These are phyloP conservation scores for Zychaea mexicana DNA, from an alignment of 371 early-diverging fungal species.

Conservation along the genomic window DNA sequence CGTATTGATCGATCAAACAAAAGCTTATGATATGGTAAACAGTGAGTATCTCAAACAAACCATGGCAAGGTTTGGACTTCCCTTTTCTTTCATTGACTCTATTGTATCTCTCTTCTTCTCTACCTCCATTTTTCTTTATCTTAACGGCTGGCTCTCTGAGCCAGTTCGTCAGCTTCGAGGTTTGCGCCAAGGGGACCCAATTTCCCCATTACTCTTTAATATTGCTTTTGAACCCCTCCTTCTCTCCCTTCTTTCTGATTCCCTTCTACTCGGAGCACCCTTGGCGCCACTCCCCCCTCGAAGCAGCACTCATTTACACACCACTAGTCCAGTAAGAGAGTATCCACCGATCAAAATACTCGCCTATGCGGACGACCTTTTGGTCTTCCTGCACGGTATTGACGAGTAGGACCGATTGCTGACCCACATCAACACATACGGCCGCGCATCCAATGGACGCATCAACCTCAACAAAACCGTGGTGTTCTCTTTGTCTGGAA, in stretches of 20 bases:
- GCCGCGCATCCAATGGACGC: constrained; percentile 5
- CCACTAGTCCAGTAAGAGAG: not conserved
- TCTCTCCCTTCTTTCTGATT: not conserved
- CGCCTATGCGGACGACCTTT: constrained; percentile 17
- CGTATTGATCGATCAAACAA: too few species aligned
- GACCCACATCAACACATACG: not conserved
- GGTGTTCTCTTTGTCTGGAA: not conserved
- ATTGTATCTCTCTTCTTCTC: not conserved
- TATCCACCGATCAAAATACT: not conserved
- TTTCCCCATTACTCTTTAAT: constrained; percentile 22
- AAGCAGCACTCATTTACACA: not conserved
- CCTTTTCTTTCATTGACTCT: not conserved
- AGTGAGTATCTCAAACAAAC: not conserved
- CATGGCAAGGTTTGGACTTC: not conserved
- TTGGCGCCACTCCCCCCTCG: not conserved
- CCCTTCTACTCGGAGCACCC: not conserved
- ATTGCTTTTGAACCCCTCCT: constrained; percentile 24
- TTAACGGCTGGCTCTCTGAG: constrained; percentile 16
- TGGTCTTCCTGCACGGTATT: not conserved
- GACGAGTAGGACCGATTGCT: not conserved
- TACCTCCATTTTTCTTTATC: constrained; percentile 4
- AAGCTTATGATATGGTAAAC: not conserved
- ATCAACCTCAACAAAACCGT: constrained; percentile 5
- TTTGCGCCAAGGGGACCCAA: constrained; percentile 18
- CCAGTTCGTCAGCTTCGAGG: constrained; percentile 14